Base-by-base conservation (phyloP, 129 eudicot species). In the Glebionis coronaria region DNA sequence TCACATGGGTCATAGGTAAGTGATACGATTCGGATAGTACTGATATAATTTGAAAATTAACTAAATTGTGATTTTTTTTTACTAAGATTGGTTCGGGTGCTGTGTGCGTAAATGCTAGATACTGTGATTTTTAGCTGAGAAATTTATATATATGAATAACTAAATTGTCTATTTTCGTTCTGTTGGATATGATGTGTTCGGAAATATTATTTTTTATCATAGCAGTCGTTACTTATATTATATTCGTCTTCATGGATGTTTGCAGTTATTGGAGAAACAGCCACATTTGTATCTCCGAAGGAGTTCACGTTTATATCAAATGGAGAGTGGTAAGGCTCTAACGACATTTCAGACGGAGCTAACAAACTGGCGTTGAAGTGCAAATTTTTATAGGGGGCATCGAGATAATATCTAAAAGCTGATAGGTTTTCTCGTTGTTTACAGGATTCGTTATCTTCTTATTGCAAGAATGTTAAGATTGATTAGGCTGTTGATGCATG, bases 381-480 rank as follows among this genome's bases (percentile, higher is more conserved):
- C 18, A 64, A 64, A 8, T 23, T 52, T 18, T 11, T 8, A 10
- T 28, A 28, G 35, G 35, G 61, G 12, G 10, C 3, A 56, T 20
- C 4, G 19, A 23, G 25, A 23, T 23, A 0, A 23, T 23, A 23
- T 23, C 25, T 11, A 19, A 9, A 46, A 59, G 45, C 18, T 69
- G 20, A 68, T 55, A 45, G 47, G 50, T 68, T 68, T 65, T 7
- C 29, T 40, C 46, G 27, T 47, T 73, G 47, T 50, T 73, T 61
- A 15, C 90, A 91, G 97, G 99, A 94, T 94, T 63, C 99, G 99
- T 29, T 94, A 94, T 87, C 99, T 94, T 79, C 87, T 94, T 61
- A 88, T 94, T 45, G 99, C 99, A 55, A 84, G 99, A 78, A 82
- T 94, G 90, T 67, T 89, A 72, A 79, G 99, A 65, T 71, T 94